Base-by-base conservation (phyloP, 208 protist genomes). In the Acanthamoeba castellanii region DNA sequence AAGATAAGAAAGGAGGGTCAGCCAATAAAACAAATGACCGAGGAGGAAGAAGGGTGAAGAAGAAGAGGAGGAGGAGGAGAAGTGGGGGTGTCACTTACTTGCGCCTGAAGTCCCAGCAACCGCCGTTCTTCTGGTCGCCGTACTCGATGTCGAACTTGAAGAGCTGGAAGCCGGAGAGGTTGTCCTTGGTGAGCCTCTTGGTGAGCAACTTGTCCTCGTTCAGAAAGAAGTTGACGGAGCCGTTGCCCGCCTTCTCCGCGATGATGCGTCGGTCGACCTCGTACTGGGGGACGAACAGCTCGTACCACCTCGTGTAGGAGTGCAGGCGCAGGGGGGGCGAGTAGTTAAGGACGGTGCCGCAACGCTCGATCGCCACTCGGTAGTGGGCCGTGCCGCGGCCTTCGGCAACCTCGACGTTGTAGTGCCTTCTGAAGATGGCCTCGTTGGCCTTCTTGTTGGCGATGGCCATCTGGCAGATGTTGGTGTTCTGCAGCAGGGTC, bases 71-170 rank as follows among this genome's bases (percentile, higher is more conserved):
- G 61, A 68, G 61, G 61, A 68, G 2, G 27, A 4, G 3, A 68
- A 4, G 61, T 2, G 3, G 2, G 61, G 61, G 61, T n/a, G 27
- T 3, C 1, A n/a, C 22, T 1, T 68, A 68, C 61, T 68, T 68
- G 1, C 27, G 1, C 22, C 61, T 18, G 61, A 68, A 68, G 22
- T 68, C 61, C 61, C 61, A 68, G 61, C 61, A 68, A 68, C 61
- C 61, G 5, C 61, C 61, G 27, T 68, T 68, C 61, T 68, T 5
- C 61, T 68, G 61, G 22, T 1, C 27, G 61, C 61, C 61, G 27
- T 68, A 68, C 61, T 68, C 22, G 61, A 68, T 68, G 61, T 68
- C 61, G 27, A 68, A 68, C 61, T 68, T 68, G 61, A 68, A 68
- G 22, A 68, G 61, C 27, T 68, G 61, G 61, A 68, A 68, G 61